Evolutionary conservation across 148 eudicot genomes (phyloP).

Genomic region (Rhododendron ferrugineum): DNA sequence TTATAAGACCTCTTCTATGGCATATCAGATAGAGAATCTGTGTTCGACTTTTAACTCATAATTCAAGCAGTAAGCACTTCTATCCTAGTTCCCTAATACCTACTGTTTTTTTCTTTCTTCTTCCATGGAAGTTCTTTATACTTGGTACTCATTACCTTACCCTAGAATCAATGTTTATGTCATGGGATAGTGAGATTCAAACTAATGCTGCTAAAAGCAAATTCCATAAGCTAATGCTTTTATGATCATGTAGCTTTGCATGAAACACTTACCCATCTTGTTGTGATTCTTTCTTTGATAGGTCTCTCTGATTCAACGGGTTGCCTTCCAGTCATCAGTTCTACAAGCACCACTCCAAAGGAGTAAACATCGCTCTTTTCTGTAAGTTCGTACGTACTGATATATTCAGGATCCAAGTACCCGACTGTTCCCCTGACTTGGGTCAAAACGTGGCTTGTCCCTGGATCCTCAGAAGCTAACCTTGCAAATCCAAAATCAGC

Average conservation of each 20-base stretch:
- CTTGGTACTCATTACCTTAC: neutral
- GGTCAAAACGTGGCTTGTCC: conserved; percentile 65
- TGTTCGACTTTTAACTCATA: neutral
- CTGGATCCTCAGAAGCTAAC: conserved; percentile 41
- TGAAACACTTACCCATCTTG: conserved; percentile 56
- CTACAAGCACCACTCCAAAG: conserved; percentile 70
- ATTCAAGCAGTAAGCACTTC: conserved; percentile 6
- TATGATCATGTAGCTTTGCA: neutral
- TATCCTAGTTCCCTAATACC: neutral
- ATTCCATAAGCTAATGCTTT: neutral
- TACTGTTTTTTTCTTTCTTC: no score
- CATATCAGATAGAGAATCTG: neutral
- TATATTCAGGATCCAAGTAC: conserved; percentile 80
- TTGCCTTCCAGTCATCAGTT: conserved; percentile 59
- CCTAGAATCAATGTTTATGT: neutral
- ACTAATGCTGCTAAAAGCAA: neutral
- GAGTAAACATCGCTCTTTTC: conserved; percentile 86
- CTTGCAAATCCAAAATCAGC: conserved; percentile 86
- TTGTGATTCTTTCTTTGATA: conserved; percentile 43
- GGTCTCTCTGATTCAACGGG: conserved; percentile 49
- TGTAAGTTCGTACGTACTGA: conserved; percentile 66
- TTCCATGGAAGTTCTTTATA: neutral
- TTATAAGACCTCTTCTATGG: neutral
- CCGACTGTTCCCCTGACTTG: conserved; percentile 76
- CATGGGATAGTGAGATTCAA: neutral